Evolutionary conservation across 306 rosid species (phyloP), one percentile per base, ranked within the genome.

Genomic region (Quercus cerris): DNA sequence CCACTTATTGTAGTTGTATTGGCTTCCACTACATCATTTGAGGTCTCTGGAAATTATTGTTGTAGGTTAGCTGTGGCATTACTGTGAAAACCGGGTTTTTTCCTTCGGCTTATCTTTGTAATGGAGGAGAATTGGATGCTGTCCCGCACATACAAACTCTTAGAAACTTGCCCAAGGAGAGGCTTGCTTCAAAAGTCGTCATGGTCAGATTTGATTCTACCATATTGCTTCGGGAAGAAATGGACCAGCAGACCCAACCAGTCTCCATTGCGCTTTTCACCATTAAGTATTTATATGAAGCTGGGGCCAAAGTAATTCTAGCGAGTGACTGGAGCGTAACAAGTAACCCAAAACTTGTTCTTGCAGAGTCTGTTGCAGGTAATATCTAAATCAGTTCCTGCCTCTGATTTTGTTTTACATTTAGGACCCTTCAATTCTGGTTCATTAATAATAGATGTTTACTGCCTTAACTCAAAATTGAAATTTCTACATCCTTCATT

Each of bases 171-270:
- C 92, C 96, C 31, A 80, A 78, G 86, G 86, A 78, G 85, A 92
- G 90, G 86, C 97, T 95, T 57, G 81, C n/a, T 20, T 83, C 81
- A 80, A 95, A 95, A 85, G 92, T 88, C 80, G 91, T 85, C 74
- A 75, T 93, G 88, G 94, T 95, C 79, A 89, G 98, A 80, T 93
- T 93, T 83, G 98, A 95, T 83, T 89, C 98, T 78, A 85, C 85
- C 79, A 51, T 85, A 72, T 74, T 95, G 86, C 85, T 91, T 82
- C 81, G 52, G 77, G 86, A 77, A 58, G 84, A 75, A 70, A 28
- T 51, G 56, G 82, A 87, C 20, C 70, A 64, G 58, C 82, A 70
- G 57, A 77, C 70, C 81, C 87, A 20, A 41, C 70, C 87, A 46
- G 81, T 71, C 78, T 76, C 64, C 84, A 85, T 74, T 81, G 88